Percentiles rank a stretch among this genome's conserved stretches.
Evolutionary conservation across 2,329 filamentous ascomycete species (phyloP).

Genomic region (Colletotrichum paranaense): DNA sequence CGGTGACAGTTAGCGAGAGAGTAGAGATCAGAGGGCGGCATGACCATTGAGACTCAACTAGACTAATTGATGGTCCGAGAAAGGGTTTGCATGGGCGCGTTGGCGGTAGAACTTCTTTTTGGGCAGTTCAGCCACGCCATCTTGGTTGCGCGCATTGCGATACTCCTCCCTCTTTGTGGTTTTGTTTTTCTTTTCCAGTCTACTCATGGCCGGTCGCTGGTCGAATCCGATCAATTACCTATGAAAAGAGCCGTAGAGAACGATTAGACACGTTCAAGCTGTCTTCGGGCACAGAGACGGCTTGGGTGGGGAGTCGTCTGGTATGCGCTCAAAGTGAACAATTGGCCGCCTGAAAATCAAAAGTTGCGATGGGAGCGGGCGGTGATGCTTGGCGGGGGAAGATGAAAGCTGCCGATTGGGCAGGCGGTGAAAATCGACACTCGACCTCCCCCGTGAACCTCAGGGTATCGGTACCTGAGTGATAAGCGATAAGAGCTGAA

Average conservation of each 20-base stretch:
- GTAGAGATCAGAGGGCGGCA: background rate
- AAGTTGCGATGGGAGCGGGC: slow-evolving; percentile 4
- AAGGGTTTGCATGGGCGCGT: slow-evolving; percentile 96
- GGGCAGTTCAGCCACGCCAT: slow-evolving; percentile 73
- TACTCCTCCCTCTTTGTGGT: slow-evolving; percentile 75
- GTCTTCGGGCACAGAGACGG: background rate
- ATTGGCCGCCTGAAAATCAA: slow-evolving; percentile 14
- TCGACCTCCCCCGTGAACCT: background rate
- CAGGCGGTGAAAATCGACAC: slow-evolving; percentile 32
- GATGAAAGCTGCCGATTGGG: background rate
- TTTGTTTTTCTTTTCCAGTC: slow-evolving; percentile 59
- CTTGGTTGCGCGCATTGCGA: slow-evolving; percentile 64
- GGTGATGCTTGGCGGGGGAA: slow-evolving; percentile 18
- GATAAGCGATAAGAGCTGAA: background rate
- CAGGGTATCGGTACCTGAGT: too few species aligned
- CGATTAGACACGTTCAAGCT: background rate
- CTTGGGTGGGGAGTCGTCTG: background rate
- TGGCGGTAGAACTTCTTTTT: slow-evolving; percentile 98
- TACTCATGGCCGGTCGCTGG: slow-evolving; percentile 47
- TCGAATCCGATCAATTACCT: background rate
- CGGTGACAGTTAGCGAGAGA: background rate
- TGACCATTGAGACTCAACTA: slow-evolving; percentile 69
- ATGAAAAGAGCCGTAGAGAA: background rate
- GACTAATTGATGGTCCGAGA: slow-evolving; percentile 89
- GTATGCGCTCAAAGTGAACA: background rate